phyloP scores from a whole-genome alignment of 257 asterid species.

The Knoxia roxburghii region DNA sequence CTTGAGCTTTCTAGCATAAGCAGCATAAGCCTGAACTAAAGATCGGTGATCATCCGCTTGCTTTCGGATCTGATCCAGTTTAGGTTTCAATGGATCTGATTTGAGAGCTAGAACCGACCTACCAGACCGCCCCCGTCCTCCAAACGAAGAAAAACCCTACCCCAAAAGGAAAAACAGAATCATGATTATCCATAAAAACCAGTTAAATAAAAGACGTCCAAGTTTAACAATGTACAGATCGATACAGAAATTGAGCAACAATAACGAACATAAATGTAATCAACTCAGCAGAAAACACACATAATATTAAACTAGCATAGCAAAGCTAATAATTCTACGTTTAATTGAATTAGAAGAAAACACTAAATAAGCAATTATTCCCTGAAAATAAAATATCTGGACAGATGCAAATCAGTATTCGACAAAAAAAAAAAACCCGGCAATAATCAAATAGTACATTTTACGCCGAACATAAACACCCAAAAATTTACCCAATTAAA shows the following conservation, averaged over 20 bases:
- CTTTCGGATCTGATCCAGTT: constrained; percentile 40
- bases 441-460: too few species aligned
- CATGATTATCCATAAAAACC: not conserved
- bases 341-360: not conserved
- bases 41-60: constrained; percentile 44
- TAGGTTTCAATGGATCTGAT: constrained; percentile 42
- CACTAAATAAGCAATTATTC: not conserved
- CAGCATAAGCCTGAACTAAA: constrained; percentile 31
- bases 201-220: not conserved
- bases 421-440: too few species aligned
- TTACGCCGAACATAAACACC: not conserved
- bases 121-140: constrained; percentile 16
- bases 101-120: constrained; percentile 36
- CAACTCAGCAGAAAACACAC: not conserved
- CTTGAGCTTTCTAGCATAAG: constrained; percentile 51
- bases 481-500: not conserved
- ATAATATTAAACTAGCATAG: not conserved
- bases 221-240: not conserved
- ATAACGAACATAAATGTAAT: not conserved
- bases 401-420: not conserved
- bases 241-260: not conserved
- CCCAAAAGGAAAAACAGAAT: not conserved
- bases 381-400: not conserved
- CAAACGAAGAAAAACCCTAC: constrained; percentile 21
- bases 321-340: not conserved